Evolutionary conservation across 495 filamentous ascomycete genomes (phyloP), one percentile per base, ranked within the genome.

Genomic region (Xylaria acuta): DNA sequence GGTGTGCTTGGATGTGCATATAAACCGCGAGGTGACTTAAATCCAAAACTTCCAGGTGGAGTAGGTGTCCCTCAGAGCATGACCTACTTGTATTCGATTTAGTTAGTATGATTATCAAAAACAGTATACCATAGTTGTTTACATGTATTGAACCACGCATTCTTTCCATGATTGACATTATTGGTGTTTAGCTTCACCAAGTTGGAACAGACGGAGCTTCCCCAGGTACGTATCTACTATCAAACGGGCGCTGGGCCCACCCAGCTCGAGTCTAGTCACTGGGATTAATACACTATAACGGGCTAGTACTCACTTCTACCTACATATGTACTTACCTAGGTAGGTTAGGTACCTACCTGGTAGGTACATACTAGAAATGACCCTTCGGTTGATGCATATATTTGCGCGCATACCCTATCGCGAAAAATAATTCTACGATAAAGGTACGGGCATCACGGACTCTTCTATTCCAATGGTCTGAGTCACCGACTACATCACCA

Each of bases 401-500:
- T 0, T 36, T 58, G n/a, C n/a, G n/a, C n/a, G n/a, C n/a, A n/a
- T n/a, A n/a, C n/a, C n/a, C n/a, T 69, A 47, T 62, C 53, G 40
- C 38, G 11, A 43, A 60, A 56, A 47, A 69, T 47, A 34, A 67
- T 71, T 60, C 54, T 12, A 14, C 32, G 11, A 62, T 34, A 18
- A 34, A n/a, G n/a, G n/a, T n/a, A n/a, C n/a, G 18, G 20, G 32
- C 27, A 8, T 36, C 30, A 62, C 38, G 11, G 20, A 38, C 20
- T 47, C 7, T 18, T 14, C 16, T 22, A 25, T 45, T 22, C 12
- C 25, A 18, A 47, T 25, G 41, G 27, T 41, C 58, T n/a, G 22
- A 56, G 65, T 34, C 49, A 34, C 8, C 67, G 67, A 62, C 56
- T 18, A 53, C 68, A 34, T 8, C 59, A 63, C 58, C 45, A 45